These are phyloP conservation scores for Incumbomyces lentus DNA, from an alignment of 2,329 filamentous ascomycete genomes.

Conservation along the genomic window DNA sequence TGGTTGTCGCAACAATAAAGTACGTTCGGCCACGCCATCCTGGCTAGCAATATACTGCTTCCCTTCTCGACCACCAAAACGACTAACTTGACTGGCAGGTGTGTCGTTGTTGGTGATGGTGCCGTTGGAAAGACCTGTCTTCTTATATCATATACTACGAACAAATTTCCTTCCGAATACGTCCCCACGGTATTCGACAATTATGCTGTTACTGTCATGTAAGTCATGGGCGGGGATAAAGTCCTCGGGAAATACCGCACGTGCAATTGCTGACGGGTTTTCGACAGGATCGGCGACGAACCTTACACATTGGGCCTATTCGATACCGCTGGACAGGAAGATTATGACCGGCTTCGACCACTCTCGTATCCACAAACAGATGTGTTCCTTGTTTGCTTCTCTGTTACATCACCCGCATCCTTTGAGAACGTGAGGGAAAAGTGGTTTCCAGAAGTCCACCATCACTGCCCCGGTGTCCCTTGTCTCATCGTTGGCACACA, in stretches of 20 bases:
- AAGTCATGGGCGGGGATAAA: constrained; percentile 34
- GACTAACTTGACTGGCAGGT: constrained; percentile 47
- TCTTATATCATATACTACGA: constrained; percentile 97
- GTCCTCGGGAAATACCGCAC: too few species aligned
- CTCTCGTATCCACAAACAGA: constrained; percentile 97
- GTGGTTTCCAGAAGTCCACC: constrained; percentile 97
- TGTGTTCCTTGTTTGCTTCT: constrained; percentile 98
- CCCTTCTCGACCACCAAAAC: too few species aligned
- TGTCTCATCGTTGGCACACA: constrained; percentile 97
- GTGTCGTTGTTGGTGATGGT: constrained; percentile 98
- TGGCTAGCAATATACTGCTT: constrained; percentile 2
- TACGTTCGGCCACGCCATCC: constrained; percentile 28
- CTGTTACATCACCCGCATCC: constrained; percentile 89
- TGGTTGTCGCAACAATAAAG: constrained; percentile 57
- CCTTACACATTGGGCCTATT: constrained; percentile 95
- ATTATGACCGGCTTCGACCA: constrained; percentile 94
- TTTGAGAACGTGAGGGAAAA: constrained; percentile 99
- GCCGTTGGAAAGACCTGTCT: constrained; percentile 98
- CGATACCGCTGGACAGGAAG: constrained; percentile 97
- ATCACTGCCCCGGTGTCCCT: constrained; percentile 95
- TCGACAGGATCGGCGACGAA: constrained; percentile 96
- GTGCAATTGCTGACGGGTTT: constrained; percentile 12
- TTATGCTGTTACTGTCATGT: constrained; percentile 99
- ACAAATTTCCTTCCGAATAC: constrained; percentile 99
- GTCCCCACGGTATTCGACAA: constrained; percentile 99